Evolutionary conservation across 306 rosid species (phyloP).

Genomic region (Pachyrhizus erosus): DNA sequence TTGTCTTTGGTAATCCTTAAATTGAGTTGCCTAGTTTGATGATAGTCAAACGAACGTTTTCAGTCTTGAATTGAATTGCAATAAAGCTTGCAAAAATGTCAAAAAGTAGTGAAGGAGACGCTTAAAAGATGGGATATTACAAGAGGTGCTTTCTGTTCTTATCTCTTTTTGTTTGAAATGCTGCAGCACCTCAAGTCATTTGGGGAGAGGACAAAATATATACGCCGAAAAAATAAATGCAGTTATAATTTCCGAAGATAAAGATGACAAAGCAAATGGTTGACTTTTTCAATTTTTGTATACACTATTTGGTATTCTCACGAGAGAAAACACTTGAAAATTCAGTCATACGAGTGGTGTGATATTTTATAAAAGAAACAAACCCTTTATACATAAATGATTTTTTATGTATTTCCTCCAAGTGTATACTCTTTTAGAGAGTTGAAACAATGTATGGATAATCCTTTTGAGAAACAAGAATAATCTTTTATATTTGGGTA

Average conservation of each 20-base stretch:
- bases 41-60: conserved; percentile 7
- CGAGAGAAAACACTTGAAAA: neutral
- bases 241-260: conserved; percentile 17
- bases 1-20: conserved; percentile 14
- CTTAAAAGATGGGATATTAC: neutral
- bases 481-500: too few relatives aligned
- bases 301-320: conserved; percentile 22
- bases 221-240: conserved; percentile 31
- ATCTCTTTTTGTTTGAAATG: conserved; percentile 36
- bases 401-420: conserved; percentile 23
- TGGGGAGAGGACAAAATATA: conserved; percentile 25
- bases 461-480: neutral
- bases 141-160: conserved; percentile 26
- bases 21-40: conserved; percentile 29
- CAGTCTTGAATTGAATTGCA: neutral
- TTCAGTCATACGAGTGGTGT: conserved; percentile 27
- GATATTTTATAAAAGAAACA: conserved; percentile 25
- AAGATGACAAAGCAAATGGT: conserved; percentile 23
- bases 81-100: conserved; percentile 19
- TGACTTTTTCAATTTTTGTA: conserved; percentile 21
- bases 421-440: conserved; percentile 10
- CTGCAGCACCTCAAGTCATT: conserved; percentile 44
- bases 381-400: conserved; percentile 34
- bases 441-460: neutral
- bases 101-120: neutral